These are phyloP conservation scores for Penicillium cataractarum DNA, from an alignment of 495 filamentous ascomycete genomes.

Conservation along the genomic window DNA sequence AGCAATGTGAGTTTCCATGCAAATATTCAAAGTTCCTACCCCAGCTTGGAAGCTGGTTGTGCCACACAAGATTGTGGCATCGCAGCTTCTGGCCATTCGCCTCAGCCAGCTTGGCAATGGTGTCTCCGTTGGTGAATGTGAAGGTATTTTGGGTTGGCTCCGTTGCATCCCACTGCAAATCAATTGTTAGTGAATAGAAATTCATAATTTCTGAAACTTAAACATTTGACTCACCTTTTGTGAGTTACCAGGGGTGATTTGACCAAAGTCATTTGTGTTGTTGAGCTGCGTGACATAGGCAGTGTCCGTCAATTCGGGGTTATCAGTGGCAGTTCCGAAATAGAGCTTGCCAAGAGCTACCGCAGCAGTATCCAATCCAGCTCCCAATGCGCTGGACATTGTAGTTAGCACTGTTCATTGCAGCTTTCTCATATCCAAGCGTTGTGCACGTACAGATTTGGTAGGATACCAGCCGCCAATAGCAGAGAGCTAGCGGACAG, in stretches of 20 bases:
- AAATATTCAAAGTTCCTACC: constrained; percentile 30
- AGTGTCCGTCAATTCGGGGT: constrained; percentile 53
- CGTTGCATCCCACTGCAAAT: constrained; percentile 50
- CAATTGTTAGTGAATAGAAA: not conserved
- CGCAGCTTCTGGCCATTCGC: constrained; percentile 57
- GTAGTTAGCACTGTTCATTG: not conserved
- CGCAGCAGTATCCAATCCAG: constrained; percentile 54
- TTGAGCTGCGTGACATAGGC: constrained; percentile 48
- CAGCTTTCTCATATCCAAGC: not conserved
- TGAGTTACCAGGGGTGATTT: constrained; percentile 61
- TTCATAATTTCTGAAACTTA: not conserved
- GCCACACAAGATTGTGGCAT: constrained; percentile 66
- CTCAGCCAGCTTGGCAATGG: constrained; percentile 52
- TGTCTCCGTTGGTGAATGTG: constrained; percentile 53
- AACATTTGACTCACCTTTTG: constrained; percentile 44
- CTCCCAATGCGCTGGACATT: constrained; percentile 23
- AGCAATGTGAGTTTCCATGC: not conserved
- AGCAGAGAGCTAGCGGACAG: constrained; percentile 25
- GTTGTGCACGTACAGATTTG: constrained; percentile 22
- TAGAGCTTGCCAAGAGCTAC: constrained; percentile 55
- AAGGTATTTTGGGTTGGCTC: constrained; percentile 55
- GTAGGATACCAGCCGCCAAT: constrained; percentile 31
- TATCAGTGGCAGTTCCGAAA: constrained; percentile 64
- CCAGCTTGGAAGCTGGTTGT: constrained; percentile 63
- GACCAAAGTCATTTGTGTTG: constrained; percentile 60